These are phyloP conservation scores for Jatropha multifida DNA, from an alignment of 441 rosid genomes.

Conservation along the genomic window DNA sequence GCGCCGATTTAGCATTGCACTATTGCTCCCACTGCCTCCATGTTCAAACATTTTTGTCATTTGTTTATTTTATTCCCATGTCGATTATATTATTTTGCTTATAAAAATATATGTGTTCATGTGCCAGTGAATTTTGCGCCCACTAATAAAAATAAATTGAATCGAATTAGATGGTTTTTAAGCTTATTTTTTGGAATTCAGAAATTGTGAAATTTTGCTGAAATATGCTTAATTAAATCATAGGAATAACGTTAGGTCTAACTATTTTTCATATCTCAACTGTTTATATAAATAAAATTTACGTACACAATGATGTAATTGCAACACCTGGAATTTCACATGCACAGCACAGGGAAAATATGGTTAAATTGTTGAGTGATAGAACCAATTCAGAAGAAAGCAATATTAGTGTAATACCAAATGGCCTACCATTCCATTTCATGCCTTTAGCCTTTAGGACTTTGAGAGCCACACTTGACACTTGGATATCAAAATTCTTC, in stretches of 20 bases:
- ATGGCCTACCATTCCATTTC: background rate
- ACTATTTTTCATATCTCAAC: background rate
- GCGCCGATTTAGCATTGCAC: no score
- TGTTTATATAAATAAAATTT: background rate
- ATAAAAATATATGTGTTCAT: no score
- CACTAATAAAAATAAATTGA: no score
- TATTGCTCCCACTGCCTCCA: no score
- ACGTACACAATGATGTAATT: no score
- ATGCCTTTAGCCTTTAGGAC: background rate
- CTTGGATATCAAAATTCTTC: background rate
- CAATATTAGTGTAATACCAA: background rate
- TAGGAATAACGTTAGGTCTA: background rate
- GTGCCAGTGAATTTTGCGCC: no score
- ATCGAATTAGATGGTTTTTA: no score
- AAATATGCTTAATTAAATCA: no score
- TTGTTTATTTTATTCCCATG: no score
- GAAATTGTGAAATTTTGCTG: background rate
- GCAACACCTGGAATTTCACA: background rate
- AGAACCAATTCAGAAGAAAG: conserved; percentile 21
- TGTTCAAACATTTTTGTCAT: no score
- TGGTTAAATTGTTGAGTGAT: conserved; percentile 21
- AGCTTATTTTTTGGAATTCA: no score
- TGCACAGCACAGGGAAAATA: conserved; percentile 1
- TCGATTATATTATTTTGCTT: no score
- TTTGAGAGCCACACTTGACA: background rate